Evolutionary conservation across 1,284 basidiomycete species (phyloP).

Genomic region (Pholiota adiposa): DNA sequence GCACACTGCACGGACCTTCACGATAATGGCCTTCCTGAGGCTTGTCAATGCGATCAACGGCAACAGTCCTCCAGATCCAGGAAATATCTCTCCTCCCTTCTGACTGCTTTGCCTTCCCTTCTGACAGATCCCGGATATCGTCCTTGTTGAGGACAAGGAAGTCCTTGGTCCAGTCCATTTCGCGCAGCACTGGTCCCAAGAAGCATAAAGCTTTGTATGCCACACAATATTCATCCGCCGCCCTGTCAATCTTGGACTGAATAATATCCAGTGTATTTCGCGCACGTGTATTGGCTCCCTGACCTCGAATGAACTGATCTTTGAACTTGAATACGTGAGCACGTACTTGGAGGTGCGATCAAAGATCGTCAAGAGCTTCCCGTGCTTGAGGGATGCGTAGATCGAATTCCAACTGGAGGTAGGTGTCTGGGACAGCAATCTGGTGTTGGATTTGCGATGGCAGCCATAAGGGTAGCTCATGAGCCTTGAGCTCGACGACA

Average conservation of each 20-base stretch:
- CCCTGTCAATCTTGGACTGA: not conserved
- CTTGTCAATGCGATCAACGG: no score
- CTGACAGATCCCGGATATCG: conserved; percentile 10
- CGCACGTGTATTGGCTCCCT: not conserved
- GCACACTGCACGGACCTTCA: no score
- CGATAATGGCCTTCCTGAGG: no score
- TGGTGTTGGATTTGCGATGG: not conserved
- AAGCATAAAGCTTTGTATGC: not conserved
- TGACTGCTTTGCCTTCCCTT: conserved; percentile 2
- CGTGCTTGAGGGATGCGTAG: not conserved
- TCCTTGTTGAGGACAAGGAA: not conserved
- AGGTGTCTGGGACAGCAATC: not conserved
- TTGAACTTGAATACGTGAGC: not conserved
- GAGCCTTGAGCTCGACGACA: not conserved
- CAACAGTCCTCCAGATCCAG: conserved; percentile 16
- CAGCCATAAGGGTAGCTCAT: not conserved
- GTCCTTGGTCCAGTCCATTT: not conserved
- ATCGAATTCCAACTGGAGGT: not conserved
- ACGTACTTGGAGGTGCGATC: not conserved
- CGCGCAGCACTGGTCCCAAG: not conserved
- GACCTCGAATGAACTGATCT: not conserved
- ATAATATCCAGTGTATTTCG: not conserved
- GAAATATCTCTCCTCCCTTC: conserved; percentile 11
- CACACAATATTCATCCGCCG: not conserved
- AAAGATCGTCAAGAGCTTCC: not conserved